A percentile compares a stretch with the other conserved stretches of the same genome.
Evolutionary conservation across 768 basidiomycete genomes (phyloP).

Genomic region (Pleurotus citrinopileatus): DNA sequence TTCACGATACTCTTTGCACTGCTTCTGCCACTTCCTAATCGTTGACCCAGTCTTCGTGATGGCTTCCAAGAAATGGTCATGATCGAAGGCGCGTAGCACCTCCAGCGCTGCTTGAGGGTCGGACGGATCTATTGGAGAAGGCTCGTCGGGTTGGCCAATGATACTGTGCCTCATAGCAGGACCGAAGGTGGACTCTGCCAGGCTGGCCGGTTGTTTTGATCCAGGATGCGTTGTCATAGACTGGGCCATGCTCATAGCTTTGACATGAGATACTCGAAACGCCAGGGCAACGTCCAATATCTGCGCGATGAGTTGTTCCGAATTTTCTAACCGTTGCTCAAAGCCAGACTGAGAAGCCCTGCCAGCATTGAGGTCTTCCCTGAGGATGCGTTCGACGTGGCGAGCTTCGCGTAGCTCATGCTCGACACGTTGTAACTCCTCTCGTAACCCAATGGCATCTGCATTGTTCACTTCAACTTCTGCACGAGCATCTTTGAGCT

Average conservation of each 20-base stretch:
- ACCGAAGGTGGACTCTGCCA: conserved; percentile 51
- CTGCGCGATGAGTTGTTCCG: conserved; percentile 72
- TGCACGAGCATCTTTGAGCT: conserved; percentile 59
- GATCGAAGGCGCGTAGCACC: conserved; percentile 69
- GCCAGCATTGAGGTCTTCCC: conserved; percentile 72
- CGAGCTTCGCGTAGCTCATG: conserved; percentile 67
- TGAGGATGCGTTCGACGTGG: conserved; percentile 63
- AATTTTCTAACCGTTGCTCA: conserved; percentile 65
- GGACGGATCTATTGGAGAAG: conserved; percentile 74
- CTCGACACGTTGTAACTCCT: conserved; percentile 71
- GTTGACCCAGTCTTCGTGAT: conserved; percentile 80
- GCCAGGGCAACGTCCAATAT: conserved; percentile 77
- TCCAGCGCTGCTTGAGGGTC: conserved; percentile 73
- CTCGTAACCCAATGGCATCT: conserved; percentile 65
- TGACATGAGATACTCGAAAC: conserved; percentile 75
- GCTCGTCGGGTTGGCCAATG: conserved; percentile 54
- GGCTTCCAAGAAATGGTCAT: conserved; percentile 82
- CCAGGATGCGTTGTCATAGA: conserved; percentile 53
- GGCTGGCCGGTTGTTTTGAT: conserved; percentile 37
- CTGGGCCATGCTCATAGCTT: conserved; percentile 62
- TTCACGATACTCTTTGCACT: conserved; percentile 94
- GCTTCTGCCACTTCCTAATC: conserved; percentile 96
- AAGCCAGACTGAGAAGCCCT: conserved; percentile 64
- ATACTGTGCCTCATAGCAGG: conserved; percentile 52
- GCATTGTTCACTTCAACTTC: conserved; percentile 64